phyloP scores from a whole-genome alignment of 2,329 filamentous ascomycete species.

The Zymoseptoria passerinii region DNA sequence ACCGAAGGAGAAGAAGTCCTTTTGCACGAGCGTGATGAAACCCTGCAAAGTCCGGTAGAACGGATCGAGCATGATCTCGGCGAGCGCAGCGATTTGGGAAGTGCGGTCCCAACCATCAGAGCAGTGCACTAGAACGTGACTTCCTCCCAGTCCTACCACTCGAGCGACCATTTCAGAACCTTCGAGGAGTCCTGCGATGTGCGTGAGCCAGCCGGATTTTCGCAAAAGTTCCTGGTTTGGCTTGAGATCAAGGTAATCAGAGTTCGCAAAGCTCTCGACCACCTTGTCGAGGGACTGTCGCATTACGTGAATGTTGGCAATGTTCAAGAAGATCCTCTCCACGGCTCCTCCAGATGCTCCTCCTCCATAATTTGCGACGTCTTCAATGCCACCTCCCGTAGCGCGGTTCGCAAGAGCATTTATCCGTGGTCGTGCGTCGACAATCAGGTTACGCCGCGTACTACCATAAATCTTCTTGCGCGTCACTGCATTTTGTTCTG shows the following conservation, averaged over 20 bases:
- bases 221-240: slow-evolving; percentile 73
- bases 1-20: slow-evolving; percentile 95
- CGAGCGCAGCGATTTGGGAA: slow-evolving; percentile 82
- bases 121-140: slow-evolving; percentile 92
- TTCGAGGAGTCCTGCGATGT: slow-evolving; percentile 75
- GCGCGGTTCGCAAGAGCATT: slow-evolving; percentile 94
- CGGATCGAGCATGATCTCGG: slow-evolving; percentile 89
- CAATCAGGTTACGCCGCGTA: slow-evolving; percentile 87
- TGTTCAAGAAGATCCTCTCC: slow-evolving; percentile 78
- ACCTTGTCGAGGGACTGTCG: slow-evolving; percentile 80
- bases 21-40: slow-evolving; percentile 89
- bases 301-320: slow-evolving; percentile 99
- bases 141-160: slow-evolving; percentile 84
- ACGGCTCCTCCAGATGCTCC: slow-evolving; percentile 54
- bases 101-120: slow-evolving; percentile 98
- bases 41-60: slow-evolving; percentile 92
- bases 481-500: slow-evolving; percentile 6
- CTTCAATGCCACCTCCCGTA: slow-evolving; percentile 86
- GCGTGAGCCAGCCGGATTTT: slow-evolving; percentile 84
- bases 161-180: slow-evolving; percentile 77
- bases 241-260: slow-evolving; percentile 73
- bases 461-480: slow-evolving; percentile 63
- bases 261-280: slow-evolving; percentile 83
- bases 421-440: slow-evolving; percentile 87
- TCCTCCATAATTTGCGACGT: slow-evolving; percentile 86